A percentile compares a stretch with the other conserved stretches of the same genome.
Conservation (phyloP, 1,139 yeast genomes). For the Yamadazyma dushanensis region DNA sequence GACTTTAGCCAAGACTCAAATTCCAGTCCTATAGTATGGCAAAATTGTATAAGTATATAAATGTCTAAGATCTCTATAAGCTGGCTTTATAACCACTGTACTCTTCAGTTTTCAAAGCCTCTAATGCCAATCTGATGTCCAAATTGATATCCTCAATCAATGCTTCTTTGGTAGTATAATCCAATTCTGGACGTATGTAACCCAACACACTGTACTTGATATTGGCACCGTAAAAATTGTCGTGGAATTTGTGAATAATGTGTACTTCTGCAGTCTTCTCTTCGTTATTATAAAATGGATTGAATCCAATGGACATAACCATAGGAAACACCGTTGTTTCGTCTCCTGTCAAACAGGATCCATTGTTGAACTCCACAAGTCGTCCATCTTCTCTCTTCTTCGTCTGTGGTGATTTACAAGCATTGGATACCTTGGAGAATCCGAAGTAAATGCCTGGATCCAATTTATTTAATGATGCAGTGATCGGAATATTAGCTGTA, state of each 20-base stretch:
- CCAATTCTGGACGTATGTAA: constrained; percentile 85
- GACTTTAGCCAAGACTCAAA: neutral
- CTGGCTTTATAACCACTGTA: constrained; percentile 15
- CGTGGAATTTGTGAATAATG: constrained; percentile 68
- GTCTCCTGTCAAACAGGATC: constrained; percentile 41
- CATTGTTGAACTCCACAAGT: constrained; percentile 59
- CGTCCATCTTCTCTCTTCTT: constrained; percentile 43
- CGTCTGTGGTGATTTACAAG: constrained; percentile 16
- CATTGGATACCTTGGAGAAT: constrained; percentile 52
- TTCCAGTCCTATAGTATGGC: neutral
- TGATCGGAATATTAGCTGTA: constrained; percentile 85
- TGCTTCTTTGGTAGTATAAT: constrained; percentile 85
- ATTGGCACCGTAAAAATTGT: constrained; percentile 79
- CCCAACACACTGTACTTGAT: constrained; percentile 76
- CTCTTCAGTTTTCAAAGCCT: constrained; percentile 35
- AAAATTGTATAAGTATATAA: neutral
- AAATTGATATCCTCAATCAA: constrained; percentile 79
- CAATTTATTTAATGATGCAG: constrained; percentile 44
- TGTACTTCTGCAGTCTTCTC: constrained; percentile 86
- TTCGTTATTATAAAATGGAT: constrained; percentile 84
- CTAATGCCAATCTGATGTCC: constrained; percentile 71
- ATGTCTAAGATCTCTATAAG: neutral
- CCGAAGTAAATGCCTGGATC: constrained; percentile 94
- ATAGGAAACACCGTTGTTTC: constrained; percentile 65
- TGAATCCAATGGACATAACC: constrained; percentile 96